Base-by-base conservation (phyloP, 306 rosid genomes). In the Leucaena leucocephala region DNA sequence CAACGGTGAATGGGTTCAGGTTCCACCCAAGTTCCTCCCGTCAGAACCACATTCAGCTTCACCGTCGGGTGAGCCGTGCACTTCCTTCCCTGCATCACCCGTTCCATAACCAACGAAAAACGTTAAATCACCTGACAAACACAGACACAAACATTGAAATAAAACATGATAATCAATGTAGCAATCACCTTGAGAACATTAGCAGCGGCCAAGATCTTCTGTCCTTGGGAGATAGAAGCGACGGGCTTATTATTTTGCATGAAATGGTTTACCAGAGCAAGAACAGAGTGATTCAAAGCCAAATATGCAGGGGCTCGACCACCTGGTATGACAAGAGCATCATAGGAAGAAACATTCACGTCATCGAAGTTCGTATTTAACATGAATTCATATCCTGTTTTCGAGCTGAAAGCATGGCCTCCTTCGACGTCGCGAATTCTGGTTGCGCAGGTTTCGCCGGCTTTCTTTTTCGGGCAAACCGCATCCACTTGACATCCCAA, bases 381-480 rank as follows among this genome's bases (percentile, higher is more conserved):
- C 55, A 76, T n/a, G 78, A 92, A 95, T 68, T 82, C 64, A 61
- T 91, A 88, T 75, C 98, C 98, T 27, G 91, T 90, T 85, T 92
- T 92, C 88, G 87, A 91, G 76, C 86, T 90, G 80, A 91, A 95
- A 78, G 94, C 90, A 61, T 95, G 98, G 61, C 91, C 98, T 36
- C 98, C 98, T 88, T 95, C 97, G 82, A 91, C 89, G 86, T 95
- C 98, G 81, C 90, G 97, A 85, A 92, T 77, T 45, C 92, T 95
- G 22, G 97, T 93, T 40, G 83, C 84, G 76, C 98, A 95, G 57
- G 72, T 84, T 38, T 95, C 96, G 27, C 98, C 97, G 9, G 89
- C 86, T 59, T 87, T 92, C 92, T 89, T 95, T 61, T 84, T 65
- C 71, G 98, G 98, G 84, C 94, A 87, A 87, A 88, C 91, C 65